Base-by-base conservation (phyloP, 495 filamentous ascomycete genomes). In the Geopyxis carbonaria region DNA sequence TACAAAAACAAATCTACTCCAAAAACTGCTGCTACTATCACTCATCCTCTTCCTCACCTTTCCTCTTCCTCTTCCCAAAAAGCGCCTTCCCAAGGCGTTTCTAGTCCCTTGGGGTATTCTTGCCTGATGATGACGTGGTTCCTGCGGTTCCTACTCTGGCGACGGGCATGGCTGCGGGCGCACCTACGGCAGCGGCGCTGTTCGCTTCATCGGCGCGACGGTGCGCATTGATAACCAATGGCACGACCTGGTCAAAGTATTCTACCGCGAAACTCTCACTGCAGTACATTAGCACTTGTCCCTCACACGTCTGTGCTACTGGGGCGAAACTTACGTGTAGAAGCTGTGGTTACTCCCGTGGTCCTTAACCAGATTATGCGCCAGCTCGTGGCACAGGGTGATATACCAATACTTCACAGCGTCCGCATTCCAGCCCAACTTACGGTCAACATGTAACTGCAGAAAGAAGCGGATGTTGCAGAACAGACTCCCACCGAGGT, bases 321-420 rank as follows among this genome's bases (percentile, higher is more conserved):
- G 33, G 19, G 33, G 10, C 10, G 16, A 36, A 7, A 36, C 33
- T 36, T 36, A 36, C 72, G 78, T 84, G 51, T 91, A 94, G 55
- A 75, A 94, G 43, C 73, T 78, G 52, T 97, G 89, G 31, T 79
- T 72, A 20, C 59, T 62, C 13, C 91, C 80, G 51, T 97, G 89
- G 31, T 80, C 73, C 15, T 59, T 61, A 9, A 93, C 80, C 22
- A 97, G 57, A 53, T 95, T 95, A 59, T 97, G 89, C 33, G 91
- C 86, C 48, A 97, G 57, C 60, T 97, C 89, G 58, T 97, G 89
- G 33, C 81, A 85, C 43, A 93, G 52, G 10, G 80, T 78, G 31
- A 93, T 76, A 70, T 76, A 93, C 89, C 89, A 97, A 62, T 86
- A 93, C 5, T 78, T 68, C 24, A 75, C 55, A 1, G 85, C 82